Conservation (phyloP, 352 stramenopile genomes). For the Phytophthora pisi region DNA sequence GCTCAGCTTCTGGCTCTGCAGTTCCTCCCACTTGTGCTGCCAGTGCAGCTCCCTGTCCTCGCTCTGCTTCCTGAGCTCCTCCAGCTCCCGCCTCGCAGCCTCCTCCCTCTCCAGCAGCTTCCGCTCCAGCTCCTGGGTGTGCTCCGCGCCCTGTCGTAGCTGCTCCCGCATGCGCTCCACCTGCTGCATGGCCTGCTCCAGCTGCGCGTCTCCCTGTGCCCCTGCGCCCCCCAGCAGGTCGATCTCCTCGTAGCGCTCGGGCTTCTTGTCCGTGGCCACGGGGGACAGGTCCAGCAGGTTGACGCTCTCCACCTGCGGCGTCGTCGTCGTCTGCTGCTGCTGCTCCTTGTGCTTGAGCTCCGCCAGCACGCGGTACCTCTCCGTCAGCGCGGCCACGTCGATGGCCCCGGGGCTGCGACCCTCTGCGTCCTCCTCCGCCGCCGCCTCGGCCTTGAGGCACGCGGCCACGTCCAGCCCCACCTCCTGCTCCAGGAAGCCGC, state of each 20-base stretch:
- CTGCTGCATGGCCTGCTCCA: slow-evolving; percentile 53
- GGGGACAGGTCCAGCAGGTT: slow-evolving; percentile 58
- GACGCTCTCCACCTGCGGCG: slow-evolving; percentile 30
- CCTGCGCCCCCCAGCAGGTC: slow-evolving; percentile 47
- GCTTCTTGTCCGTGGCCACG: slow-evolving; percentile 21
- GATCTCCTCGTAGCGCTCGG: slow-evolving; percentile 56
- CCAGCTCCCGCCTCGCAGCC: slow-evolving; percentile 5
- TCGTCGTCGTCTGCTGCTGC: background rate
- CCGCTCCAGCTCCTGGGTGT: slow-evolving; percentile 36
- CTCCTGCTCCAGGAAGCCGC: slow-evolving; percentile 62
- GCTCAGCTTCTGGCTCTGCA: slow-evolving; percentile 15
- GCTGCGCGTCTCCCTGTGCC: slow-evolving; percentile 31
- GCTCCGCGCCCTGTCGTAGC: slow-evolving; percentile 40
- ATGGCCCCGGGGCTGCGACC: slow-evolving; percentile 33
- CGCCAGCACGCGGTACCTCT: slow-evolving; percentile 55
- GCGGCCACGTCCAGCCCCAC: slow-evolving; percentile 72
- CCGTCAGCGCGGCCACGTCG: slow-evolving; percentile 47
- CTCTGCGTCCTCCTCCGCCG: background rate
- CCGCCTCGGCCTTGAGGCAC: slow-evolving; percentile 35
- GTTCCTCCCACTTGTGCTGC: slow-evolving; percentile 15
- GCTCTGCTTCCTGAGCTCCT: slow-evolving; percentile 11
- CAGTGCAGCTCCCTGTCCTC: slow-evolving; percentile 10
- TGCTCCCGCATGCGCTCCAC: slow-evolving; percentile 47
- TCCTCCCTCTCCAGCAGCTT: slow-evolving; percentile 32
- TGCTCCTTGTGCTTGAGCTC: slow-evolving; percentile 51